Percentiles rank a stretch among this genome's conserved stretches.
Evolutionary conservation across 495 filamentous ascomycete species (phyloP).

Genomic region (Neurospora cerealis): DNA sequence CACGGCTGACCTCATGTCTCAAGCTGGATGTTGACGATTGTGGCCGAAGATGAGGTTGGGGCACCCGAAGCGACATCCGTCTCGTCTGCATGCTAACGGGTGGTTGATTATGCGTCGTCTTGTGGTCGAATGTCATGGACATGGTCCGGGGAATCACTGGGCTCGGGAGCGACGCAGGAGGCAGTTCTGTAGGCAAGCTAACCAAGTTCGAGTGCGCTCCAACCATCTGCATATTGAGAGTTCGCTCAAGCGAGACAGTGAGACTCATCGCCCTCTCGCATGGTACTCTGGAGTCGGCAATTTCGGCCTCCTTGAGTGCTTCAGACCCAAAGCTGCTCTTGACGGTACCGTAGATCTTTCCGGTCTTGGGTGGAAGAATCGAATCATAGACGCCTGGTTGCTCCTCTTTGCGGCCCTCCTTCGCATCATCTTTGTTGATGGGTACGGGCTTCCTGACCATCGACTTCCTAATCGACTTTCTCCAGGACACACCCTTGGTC

Average conservation of each 20-base stretch:
- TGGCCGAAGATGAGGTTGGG: slow-evolving; percentile 25
- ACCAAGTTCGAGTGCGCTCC: slow-evolving; percentile 3
- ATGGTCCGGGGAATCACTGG: slow-evolving; percentile 15
- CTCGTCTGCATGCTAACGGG: slow-evolving; percentile 26
- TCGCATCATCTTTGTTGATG: slow-evolving; percentile 6
- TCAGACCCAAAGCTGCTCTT: slow-evolving; percentile 5
- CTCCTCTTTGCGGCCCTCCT: slow-evolving; percentile 1
- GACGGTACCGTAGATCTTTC: slow-evolving; percentile 5
- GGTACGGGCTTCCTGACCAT: slow-evolving; percentile 26
- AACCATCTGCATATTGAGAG: slow-evolving; percentile 6
- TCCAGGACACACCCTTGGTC: slow-evolving; percentile 15
- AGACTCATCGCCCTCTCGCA: slow-evolving; percentile 14
- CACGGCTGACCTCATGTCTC: slow-evolving; percentile 22
- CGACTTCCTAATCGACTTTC: slow-evolving; percentile 23
- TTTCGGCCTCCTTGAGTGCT: background rate
- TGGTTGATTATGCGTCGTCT: slow-evolving; percentile 13
- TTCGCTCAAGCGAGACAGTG: slow-evolving; percentile 7
- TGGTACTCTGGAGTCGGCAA: background rate
- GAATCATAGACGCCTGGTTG: slow-evolving; percentile 3
- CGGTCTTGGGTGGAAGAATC: slow-evolving; percentile 6
- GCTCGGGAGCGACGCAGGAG: slow-evolving; percentile 17
- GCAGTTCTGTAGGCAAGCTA: slow-evolving; percentile 12
- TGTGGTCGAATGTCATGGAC: slow-evolving; percentile 10
- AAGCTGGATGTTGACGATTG: slow-evolving; percentile 26
- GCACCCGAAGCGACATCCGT: slow-evolving; percentile 27